phyloP scores from a whole-genome alignment of 306 rosid species.

The Lathyrus tuberosus region DNA sequence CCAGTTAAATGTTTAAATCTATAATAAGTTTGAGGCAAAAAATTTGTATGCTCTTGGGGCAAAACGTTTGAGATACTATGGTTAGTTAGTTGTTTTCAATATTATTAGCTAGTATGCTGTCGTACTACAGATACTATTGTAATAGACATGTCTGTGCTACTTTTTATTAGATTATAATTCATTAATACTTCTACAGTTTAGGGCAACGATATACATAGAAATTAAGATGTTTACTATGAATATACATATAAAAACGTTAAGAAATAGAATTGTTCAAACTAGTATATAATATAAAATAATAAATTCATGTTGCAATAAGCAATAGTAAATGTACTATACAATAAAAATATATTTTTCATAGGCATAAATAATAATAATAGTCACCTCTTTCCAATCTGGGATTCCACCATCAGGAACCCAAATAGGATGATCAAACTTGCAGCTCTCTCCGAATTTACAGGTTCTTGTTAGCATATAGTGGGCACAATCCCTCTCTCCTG shows the following conservation, averaged over 20 bases:
- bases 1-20: not conserved
- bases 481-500: constrained; percentile 99
- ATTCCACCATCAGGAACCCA: constrained; percentile 99
- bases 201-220: constrained; percentile 9
- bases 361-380: constrained; percentile 61
- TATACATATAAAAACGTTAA: constrained; percentile 14
- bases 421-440: constrained; percentile 99
- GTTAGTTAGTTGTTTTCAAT: constrained; percentile 17
- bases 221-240: constrained; percentile 18
- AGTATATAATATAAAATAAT: constrained; percentile 36
- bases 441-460: constrained; percentile 98
- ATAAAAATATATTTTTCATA: constrained; percentile 48
- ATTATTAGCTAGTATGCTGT: not conserved
- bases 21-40: constrained; percentile 6
- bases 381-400: constrained; percentile 99
- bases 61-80: constrained; percentile 9
- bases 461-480: constrained; percentile 99
- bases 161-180: constrained; percentile 22
- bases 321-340: constrained; percentile 40
- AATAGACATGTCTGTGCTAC: not conserved
- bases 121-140: constrained; percentile 6
- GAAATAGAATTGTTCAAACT: constrained; percentile 33
- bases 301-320: constrained; percentile 39
- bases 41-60: not conserved
- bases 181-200: constrained; percentile 26